Percentiles rank a stretch among this genome's conserved stretches.
These are phyloP conservation scores for Pisolithus tinctorius DNA, from an alignment of 768 basidiomycete species.

Conservation along the genomic window DNA sequence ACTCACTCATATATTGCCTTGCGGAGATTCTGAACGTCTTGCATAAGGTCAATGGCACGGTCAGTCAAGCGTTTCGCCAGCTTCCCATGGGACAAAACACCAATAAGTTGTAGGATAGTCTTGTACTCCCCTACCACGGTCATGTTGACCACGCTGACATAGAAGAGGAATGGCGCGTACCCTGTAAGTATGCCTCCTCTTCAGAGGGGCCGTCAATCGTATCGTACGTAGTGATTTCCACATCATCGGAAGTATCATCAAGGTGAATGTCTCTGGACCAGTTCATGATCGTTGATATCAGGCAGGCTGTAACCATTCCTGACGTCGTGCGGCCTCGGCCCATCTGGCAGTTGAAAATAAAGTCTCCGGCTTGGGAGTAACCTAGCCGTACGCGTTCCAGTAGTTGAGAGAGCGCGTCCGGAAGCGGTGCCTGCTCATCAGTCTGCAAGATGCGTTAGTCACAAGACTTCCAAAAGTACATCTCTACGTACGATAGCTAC, in stretches of 20 bases:
- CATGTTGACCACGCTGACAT: neutral
- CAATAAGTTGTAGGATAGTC: conserved; percentile 89
- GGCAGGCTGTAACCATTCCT: conserved; percentile 87
- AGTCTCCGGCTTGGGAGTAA: conserved; percentile 58
- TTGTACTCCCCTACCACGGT: conserved; percentile 83
- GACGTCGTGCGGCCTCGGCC: conserved; percentile 88
- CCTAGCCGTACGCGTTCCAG: conserved; percentile 63
- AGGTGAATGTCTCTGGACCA: conserved; percentile 44
- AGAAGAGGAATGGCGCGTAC: conserved; percentile 29
- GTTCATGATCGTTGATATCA: conserved; percentile 69
- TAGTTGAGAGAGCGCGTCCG: conserved; percentile 75
- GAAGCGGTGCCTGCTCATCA: conserved; percentile 94
- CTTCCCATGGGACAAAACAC: conserved; percentile 88
- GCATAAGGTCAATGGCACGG: conserved; percentile 84
- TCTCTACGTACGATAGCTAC: conserved; percentile 69
- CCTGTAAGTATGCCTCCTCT: conserved; percentile 84
- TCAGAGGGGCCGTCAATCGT: conserved; percentile 78
- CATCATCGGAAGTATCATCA: conserved; percentile 31
- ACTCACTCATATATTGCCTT: conserved; percentile 92
- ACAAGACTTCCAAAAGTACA: neutral
- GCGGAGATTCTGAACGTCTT: conserved; percentile 94
- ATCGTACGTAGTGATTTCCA: conserved; percentile 45
- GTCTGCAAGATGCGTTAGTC: conserved; percentile 46
- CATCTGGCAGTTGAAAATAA: conserved; percentile 98
- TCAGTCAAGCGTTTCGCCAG: conserved; percentile 88